phyloP scores from a whole-genome alignment of 208 protist species.

The Wallacemonas sp. region DNA sequence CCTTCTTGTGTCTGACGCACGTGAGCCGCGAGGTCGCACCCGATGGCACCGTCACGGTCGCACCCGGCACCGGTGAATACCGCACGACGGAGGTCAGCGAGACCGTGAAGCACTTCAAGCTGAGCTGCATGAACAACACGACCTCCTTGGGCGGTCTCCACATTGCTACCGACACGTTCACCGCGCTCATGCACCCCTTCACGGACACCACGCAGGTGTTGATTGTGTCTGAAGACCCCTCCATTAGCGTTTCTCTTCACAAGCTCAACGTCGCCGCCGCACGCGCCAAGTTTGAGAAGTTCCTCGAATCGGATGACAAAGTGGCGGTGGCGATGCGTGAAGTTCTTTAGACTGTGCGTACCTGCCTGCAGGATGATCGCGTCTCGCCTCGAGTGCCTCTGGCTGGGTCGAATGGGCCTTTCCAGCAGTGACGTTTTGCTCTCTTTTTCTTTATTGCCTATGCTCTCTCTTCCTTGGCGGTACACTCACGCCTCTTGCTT shows the following conservation, averaged over 20 bases:
- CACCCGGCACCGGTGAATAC: constrained; percentile 32
- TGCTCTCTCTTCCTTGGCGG: too few relatives aligned
- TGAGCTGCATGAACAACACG: constrained; percentile 91
- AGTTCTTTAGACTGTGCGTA: constrained; percentile 45
- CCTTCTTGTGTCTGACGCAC: constrained; percentile 97
- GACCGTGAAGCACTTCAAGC: constrained; percentile 89
- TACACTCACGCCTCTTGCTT: too few relatives aligned
- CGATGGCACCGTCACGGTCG: constrained; percentile 20
- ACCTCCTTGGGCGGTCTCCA: constrained; percentile 78
- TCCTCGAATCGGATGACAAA: constrained; percentile 71
- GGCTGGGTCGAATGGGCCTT: background rate
- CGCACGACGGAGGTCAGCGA: constrained; percentile 90
- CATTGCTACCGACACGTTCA: constrained; percentile 72
- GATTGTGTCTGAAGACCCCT: constrained; percentile 75
- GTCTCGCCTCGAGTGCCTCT: too few relatives aligned
- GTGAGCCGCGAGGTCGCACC: constrained; percentile 50
- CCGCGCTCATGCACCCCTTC: constrained; percentile 79
- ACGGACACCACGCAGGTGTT: constrained; percentile 87
- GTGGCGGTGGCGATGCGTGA: constrained; percentile 77
- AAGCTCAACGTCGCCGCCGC: constrained; percentile 74
- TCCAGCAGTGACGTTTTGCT: background rate
- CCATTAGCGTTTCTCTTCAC: constrained; percentile 76
- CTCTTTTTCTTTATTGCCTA: too few relatives aligned
- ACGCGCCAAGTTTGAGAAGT: constrained; percentile 54
- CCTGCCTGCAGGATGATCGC: too few relatives aligned